Evolutionary conservation across 2,329 filamentous ascomycete genomes (phyloP).

Genomic region (Paracamarosporium sp.): DNA sequence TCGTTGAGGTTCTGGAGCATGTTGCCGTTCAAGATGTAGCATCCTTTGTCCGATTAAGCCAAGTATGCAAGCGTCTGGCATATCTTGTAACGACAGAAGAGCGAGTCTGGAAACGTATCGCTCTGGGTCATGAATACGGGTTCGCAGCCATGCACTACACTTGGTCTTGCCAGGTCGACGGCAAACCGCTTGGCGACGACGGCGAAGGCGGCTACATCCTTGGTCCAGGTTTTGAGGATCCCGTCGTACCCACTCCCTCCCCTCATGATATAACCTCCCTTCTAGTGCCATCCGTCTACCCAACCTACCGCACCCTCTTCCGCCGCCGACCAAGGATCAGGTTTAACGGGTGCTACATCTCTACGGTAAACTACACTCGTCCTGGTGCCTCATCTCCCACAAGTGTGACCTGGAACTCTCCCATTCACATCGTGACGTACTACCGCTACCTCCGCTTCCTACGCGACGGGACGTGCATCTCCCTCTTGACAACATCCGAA

Average conservation of each 20-base stretch:
- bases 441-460: constrained; percentile 97
- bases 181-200: constrained; percentile 50
- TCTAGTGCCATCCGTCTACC: constrained; percentile 45
- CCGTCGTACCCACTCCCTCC: constrained; percentile 12
- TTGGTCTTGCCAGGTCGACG: constrained; percentile 69
- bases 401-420: constrained; percentile 75
- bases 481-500: constrained; percentile 79
- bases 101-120: constrained; percentile 82
- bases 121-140: constrained; percentile 73
- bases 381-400: constrained; percentile 76
- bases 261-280: constrained; percentile 24
- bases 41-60: constrained; percentile 75
- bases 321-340: constrained; percentile 82
- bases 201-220: constrained; percentile 39
- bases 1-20: constrained; percentile 78
- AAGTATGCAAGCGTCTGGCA: constrained; percentile 86
- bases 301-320: constrained; percentile 71
- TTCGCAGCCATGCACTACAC: constrained; percentile 84
- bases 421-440: constrained; percentile 95
- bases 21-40: constrained; percentile 78
- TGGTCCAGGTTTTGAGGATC: constrained; percentile 27
- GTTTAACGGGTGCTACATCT: constrained; percentile 96
- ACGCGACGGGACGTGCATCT: constrained; percentile 84
- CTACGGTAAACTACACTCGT: constrained; percentile 92
- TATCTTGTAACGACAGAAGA: constrained; percentile 86